phyloP scores from a whole-genome alignment of 78 protist species.

The Dictyostelium purpureum region DNA sequence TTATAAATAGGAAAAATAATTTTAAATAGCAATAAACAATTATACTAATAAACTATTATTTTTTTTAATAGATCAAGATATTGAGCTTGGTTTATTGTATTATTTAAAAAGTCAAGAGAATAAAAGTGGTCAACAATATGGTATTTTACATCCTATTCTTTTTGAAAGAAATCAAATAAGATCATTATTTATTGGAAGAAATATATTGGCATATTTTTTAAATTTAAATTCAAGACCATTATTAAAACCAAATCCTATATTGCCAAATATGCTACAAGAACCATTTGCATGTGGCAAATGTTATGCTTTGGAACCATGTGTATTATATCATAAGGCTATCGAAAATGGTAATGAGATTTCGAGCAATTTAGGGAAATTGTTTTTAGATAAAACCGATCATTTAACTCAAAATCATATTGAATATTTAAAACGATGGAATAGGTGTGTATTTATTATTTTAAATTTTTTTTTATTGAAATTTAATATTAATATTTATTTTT shows the following conservation, averaged over 20 bases:
- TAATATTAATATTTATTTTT: neutral
- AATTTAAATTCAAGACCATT: slow-evolving; percentile 9
- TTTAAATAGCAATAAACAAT: neutral
- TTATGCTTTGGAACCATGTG: slow-evolving; percentile 30
- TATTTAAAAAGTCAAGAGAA: slow-evolving; percentile 28
- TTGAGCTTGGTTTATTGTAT: slow-evolving; percentile 49
- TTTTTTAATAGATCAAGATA: slow-evolving; percentile 37
- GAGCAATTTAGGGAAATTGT: slow-evolving; percentile 37
- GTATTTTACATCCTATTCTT: slow-evolving; percentile 48
- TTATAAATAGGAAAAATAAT: too few species aligned
- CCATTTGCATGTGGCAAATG: slow-evolving; percentile 12
- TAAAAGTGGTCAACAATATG: slow-evolving; percentile 24
- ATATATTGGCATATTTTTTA: slow-evolving; percentile 50
- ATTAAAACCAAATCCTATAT: slow-evolving; percentile 17
- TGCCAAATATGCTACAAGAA: slow-evolving; percentile 54
- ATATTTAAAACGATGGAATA: slow-evolving; percentile 47
- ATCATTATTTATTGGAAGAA: slow-evolving; percentile 26
- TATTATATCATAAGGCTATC: slow-evolving; percentile 48
- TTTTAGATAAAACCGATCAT: slow-evolving; percentile 22
- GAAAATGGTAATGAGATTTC: slow-evolving; percentile 44
- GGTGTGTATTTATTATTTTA: too few species aligned
- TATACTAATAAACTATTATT: neutral
- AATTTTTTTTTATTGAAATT: too few species aligned
- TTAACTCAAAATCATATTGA: slow-evolving; percentile 12
- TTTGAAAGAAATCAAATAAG: slow-evolving; percentile 40